Evolutionary conservation across 768 basidiomycete species (phyloP).

Genomic region (Rhodocollybia butyracea): DNA sequence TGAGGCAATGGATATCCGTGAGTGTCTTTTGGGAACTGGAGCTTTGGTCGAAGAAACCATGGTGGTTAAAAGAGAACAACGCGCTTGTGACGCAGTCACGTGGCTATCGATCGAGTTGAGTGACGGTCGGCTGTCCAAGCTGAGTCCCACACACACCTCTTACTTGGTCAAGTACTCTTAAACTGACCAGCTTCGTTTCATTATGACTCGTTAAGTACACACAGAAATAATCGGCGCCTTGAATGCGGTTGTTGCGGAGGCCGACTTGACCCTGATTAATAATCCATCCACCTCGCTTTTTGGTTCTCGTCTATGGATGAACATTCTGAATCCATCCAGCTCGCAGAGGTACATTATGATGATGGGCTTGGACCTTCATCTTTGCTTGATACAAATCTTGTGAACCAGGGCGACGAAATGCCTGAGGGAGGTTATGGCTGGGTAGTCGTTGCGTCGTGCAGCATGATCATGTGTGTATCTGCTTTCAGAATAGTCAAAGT

Average conservation of each 20-base stretch:
- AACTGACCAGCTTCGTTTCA: too few relatives aligned
- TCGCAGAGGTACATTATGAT: not conserved
- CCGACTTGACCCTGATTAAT: too few relatives aligned
- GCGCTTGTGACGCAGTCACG: not conserved
- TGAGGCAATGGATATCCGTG: not conserved
- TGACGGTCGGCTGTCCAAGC: too few relatives aligned
- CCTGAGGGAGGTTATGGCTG: conserved; percentile 32
- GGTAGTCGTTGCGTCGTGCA: conserved; percentile 26
- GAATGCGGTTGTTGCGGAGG: too few relatives aligned
- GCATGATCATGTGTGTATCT: conserved; percentile 23
- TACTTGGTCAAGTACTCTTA: too few relatives aligned
- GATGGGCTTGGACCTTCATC: not conserved
- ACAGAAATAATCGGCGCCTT: too few relatives aligned
- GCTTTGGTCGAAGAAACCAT: not conserved
- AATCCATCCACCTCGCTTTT: too few relatives aligned
- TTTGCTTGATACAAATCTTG: not conserved
- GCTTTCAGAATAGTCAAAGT: not conserved
- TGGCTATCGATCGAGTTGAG: too few relatives aligned
- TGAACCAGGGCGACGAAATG: conserved; percentile 7
- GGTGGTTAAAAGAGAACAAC: not conserved
- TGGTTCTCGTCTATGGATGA: too few relatives aligned
- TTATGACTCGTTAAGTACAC: too few relatives aligned
- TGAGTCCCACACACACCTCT: too few relatives aligned
- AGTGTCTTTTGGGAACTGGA: not conserved
- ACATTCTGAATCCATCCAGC: not conserved